Conservation (phyloP, 352 stramenopile species). For the Phytophthora cryptogea region DNA sequence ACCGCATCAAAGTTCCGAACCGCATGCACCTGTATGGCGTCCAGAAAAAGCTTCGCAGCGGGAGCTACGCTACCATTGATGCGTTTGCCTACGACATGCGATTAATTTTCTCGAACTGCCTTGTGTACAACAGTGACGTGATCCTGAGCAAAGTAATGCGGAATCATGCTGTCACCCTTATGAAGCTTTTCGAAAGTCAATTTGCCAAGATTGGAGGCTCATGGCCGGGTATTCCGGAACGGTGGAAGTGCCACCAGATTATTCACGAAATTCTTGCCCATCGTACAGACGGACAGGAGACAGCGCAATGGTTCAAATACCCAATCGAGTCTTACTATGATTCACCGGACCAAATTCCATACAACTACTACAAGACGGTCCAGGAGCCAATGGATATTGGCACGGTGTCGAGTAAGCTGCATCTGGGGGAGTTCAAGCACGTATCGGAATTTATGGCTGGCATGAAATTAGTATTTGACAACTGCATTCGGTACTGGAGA, state of each 20-base stretch:
- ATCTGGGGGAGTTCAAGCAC: constrained; percentile 71
- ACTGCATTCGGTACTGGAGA: constrained; percentile 86
- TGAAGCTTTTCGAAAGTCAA: constrained; percentile 81
- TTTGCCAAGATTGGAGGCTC: constrained; percentile 71
- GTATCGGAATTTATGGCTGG: constrained; percentile 60
- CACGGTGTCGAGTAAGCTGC: constrained; percentile 71
- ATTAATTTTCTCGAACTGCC: constrained; percentile 87
- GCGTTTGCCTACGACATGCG: constrained; percentile 82
- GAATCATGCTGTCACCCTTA: constrained; percentile 81
- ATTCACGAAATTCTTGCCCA: constrained; percentile 77
- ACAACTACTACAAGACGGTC: constrained; percentile 83
- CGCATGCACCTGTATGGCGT: constrained; percentile 87
- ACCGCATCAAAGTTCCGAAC: constrained; percentile 82
- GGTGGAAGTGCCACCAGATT: constrained; percentile 87
- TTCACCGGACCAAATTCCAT: constrained; percentile 80
- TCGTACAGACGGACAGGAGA: constrained; percentile 77
- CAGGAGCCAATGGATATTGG: constrained; percentile 84
- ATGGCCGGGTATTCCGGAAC: constrained; percentile 70
- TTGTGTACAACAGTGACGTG: constrained; percentile 90
- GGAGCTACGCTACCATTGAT: constrained; percentile 63
- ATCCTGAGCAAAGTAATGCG: constrained; percentile 84
- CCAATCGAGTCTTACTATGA: constrained; percentile 86
- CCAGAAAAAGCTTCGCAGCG: constrained; percentile 82
- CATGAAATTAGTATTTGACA: constrained; percentile 85
- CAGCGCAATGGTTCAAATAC: constrained; percentile 89